Base-by-base conservation (phyloP, 2,329 filamentous ascomycete species). In the Coniochaeta sp. region DNA sequence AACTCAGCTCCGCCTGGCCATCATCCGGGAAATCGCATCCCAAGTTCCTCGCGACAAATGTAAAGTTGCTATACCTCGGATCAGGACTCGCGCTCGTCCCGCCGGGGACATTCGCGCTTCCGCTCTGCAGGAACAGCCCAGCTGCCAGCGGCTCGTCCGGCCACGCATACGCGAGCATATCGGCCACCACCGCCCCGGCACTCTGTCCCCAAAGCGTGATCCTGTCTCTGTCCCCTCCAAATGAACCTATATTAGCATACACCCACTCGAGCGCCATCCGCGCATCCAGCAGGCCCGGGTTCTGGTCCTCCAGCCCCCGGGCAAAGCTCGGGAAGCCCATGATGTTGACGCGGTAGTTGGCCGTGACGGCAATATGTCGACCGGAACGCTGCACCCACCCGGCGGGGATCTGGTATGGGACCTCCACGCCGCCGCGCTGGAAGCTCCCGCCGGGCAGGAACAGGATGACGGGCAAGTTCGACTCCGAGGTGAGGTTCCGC, bases 251-350 rank as follows among this genome's bases (percentile, higher is more conserved):
- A 66, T 83, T 81, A 61, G 76, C 70, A 43, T 72, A 72, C 0
- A 80, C 69, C 81, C 80, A 83, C 68, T 81, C 77, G 0, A 82
- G 67, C 0, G 78, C 79, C 22, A 73, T 66, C 9, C 79, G 76
- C 65, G 82, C 79, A 66, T 85, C 81, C 3, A 76, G 71, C 5
- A 82, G 67, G 1, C 79, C 80, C 12, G 80, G 63, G 60, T 83
- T 83, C 58, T 75, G 72, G 14, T 61, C 70, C 58, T 62, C 66
- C 26, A 71, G 62, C 0, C 66, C 69, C 0, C 62, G 62, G 6
- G 69, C 70, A 63, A 67, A 68, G 24, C n/a, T 14, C 38, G 70
- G 71, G 61, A 70, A 73, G 26, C 71, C 71, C 50, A 71, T 68
- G 58, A 73, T 72, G 61, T 71, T 71, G 56, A 76, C 60, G 24